Percentiles rank a stretch among this genome's conserved stretches.
phyloP scores from a whole-genome alignment of 495 filamentous ascomycete species.

The Cairneyella variabilis region DNA sequence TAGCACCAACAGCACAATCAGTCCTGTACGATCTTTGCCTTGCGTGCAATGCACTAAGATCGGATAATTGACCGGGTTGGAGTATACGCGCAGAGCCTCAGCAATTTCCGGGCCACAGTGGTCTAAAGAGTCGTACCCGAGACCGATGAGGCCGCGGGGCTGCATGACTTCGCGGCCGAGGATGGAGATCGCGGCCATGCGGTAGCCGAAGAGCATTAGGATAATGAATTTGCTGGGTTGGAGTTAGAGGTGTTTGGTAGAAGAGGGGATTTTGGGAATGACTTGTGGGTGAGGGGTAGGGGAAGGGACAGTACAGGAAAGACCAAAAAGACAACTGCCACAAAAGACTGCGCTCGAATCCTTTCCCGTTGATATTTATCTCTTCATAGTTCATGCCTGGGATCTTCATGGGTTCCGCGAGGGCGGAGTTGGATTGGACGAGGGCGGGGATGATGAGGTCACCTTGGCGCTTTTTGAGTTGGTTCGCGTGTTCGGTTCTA shows the following conservation, averaged over 20 bases:
- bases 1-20: constrained; percentile 62
- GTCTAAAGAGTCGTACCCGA: constrained; percentile 63
- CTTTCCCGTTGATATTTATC: constrained; percentile 69
- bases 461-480: constrained; percentile 57
- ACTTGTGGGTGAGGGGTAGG: constrained; percentile 9
- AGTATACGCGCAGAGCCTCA: constrained; percentile 36
- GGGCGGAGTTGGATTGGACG: constrained; percentile 36
- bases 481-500: constrained; percentile 71
- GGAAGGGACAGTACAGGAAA: constrained; percentile 38
- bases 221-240: constrained; percentile 52
- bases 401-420: constrained; percentile 49
- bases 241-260: constrained; percentile 75
- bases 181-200: constrained; percentile 61
- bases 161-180: constrained; percentile 66
- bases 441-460: constrained; percentile 35
- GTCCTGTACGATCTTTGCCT: constrained; percentile 82
- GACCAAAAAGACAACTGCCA: constrained; percentile 64
- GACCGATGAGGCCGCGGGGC: constrained; percentile 60
- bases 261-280: constrained; percentile 45
- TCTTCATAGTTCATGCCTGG: constrained; percentile 54
- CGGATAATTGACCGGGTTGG: constrained; percentile 46
- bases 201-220: constrained; percentile 61
- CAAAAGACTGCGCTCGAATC: constrained; percentile 65
- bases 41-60: constrained; percentile 78
- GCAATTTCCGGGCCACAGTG: constrained; percentile 59